These are phyloP conservation scores for Alternaria triticina DNA, from an alignment of 2,329 filamentous ascomycete genomes.

Conservation along the genomic window DNA sequence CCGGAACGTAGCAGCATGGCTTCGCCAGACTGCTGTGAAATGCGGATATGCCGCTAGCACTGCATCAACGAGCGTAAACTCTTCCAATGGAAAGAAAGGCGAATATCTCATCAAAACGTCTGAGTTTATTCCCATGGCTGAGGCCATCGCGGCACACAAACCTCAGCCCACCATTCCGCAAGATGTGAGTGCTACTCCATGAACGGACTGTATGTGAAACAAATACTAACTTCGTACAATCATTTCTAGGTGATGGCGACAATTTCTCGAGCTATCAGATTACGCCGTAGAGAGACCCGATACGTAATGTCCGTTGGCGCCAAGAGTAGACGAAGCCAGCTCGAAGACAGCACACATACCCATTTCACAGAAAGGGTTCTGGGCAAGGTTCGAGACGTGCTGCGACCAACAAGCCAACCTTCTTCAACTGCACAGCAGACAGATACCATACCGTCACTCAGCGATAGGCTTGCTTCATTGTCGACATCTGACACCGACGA, in stretches of 20 bases:
- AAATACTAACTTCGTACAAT: no score
- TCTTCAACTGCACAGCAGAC: not conserved
- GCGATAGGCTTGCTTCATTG: not conserved
- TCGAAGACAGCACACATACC: not conserved
- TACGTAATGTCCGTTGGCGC: not conserved
- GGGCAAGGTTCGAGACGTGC: not conserved
- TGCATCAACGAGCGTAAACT: fast-evolving
- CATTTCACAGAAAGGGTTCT: not conserved
- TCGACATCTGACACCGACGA: not conserved
- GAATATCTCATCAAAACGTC: not conserved
- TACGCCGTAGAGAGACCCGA: not conserved
- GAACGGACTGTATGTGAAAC: no score
- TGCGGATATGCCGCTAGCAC: not conserved
- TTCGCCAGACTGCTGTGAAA: not conserved
- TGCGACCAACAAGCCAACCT: not conserved
- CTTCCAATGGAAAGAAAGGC: not conserved
- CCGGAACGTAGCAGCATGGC: not conserved
- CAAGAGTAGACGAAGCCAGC: fast-evolving
- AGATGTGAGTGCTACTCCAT: not conserved
- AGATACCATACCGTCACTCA: not conserved
- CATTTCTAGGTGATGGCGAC: no score
- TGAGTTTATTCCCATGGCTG: not conserved
- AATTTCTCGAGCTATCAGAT: not conserved
- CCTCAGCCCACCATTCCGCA: not conserved
- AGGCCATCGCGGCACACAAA: not conserved